Base-by-base conservation (phyloP, 2,329 filamentous ascomycete species). In the Nemania serpens region DNA sequence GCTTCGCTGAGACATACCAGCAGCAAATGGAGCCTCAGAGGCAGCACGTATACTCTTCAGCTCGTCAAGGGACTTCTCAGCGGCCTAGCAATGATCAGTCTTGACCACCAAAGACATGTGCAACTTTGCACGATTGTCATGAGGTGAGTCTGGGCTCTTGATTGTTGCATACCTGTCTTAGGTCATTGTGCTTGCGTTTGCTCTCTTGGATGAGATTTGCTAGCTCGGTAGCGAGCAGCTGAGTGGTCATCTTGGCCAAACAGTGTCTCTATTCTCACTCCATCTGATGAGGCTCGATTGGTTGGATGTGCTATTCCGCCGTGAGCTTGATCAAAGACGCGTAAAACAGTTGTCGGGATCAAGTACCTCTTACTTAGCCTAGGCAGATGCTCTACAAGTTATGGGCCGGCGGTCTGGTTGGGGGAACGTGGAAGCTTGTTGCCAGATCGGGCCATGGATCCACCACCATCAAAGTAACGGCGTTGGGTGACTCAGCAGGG, bases 121-220 rank as follows among this genome's bases (percentile, higher is more conserved):
- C 25, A 7, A 7, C 5, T 3, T 39, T 5, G 5, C 11, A 39
- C 36, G 11, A n/a, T 39, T 5, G 5, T 4, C 11, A 39, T 39
- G 11, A 39, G 36, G 34, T n/a, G 48, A 42, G 33, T 20, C 46
- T 22, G 15, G 43, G 15, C 29, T 12, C 29, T 33, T 10, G 15
- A 34, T 15, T 13, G 20, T 15, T 36, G 54, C 83, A 70, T 78
- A 89, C 90, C 83, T 90, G 91, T 80, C 91, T 88, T 55, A 99
- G 82, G 71, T 98, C 95, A 69, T 90, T 87, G 76, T 97, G 90
- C 78, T 96, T 98, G 71, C 94, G 87, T 78, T 96, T 98, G 74
- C 93, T 95, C 81, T 99, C 95, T 77, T 96, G 91, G 71, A 97
- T 89, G 75, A 97, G 86, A 79, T 91, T 96, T 72, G 89, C 86